phyloP scores from a whole-genome alignment of 2,329 filamentous ascomycete genomes.

The Arthrinium puccinioides region DNA sequence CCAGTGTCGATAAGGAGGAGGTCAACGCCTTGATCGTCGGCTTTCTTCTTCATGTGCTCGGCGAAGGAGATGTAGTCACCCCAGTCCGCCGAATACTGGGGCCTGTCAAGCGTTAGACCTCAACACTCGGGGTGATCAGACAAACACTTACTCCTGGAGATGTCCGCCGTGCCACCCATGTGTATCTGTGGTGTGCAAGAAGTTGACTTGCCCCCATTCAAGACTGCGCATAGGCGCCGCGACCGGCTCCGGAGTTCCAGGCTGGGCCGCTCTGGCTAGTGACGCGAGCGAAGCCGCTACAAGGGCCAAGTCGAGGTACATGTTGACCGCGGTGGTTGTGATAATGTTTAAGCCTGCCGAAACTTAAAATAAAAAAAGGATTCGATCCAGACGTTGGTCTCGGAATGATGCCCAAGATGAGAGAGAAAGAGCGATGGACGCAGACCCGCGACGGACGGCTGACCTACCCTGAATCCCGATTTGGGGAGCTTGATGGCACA shows the following conservation, averaged over 20 bases:
- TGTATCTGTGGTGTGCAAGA: conserved; percentile 92
- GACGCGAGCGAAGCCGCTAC: conserved; percentile 30
- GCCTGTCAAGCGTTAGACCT: conserved; percentile 33
- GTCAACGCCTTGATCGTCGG: conserved; percentile 73
- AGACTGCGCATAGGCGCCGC: conserved; percentile 76
- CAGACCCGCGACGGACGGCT: no score
- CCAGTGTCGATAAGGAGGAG: conserved; percentile 93
- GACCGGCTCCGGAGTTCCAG: conserved; percentile 69
- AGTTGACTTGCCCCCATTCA: conserved; percentile 91
- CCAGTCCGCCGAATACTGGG: conserved; percentile 94
- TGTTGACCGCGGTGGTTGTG: conserved; percentile 10
- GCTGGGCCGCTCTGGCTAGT: conserved; percentile 54
- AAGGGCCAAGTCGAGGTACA: conserved; percentile 24
- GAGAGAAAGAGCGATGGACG: no score
- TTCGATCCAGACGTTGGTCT: no score
- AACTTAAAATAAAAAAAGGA: neutral
- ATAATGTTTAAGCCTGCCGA: conserved; percentile 1
- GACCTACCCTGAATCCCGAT: no score
- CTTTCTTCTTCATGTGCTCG: conserved; percentile 69
- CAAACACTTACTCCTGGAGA: conserved; percentile 68
- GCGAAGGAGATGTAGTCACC: conserved; percentile 96
- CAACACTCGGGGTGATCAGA: neutral
- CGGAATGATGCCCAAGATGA: no score
- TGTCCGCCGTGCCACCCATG: conserved; percentile 96
- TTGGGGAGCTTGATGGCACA: no score